Evolutionary conservation across 257 asterid genomes (phyloP).

Genomic region (Lantana camara): DNA sequence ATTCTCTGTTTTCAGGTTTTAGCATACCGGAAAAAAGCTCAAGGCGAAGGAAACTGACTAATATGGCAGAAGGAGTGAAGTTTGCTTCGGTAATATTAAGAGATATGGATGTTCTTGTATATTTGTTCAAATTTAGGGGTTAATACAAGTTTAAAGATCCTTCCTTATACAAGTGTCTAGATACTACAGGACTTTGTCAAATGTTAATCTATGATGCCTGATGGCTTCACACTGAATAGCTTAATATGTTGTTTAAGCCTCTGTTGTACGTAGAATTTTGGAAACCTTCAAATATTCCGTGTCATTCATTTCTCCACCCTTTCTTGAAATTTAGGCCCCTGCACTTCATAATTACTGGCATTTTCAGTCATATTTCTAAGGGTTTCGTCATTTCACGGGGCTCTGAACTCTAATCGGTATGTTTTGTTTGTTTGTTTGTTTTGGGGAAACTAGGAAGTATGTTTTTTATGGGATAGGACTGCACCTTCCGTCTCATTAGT

Average conservation of each 20-base stretch:
- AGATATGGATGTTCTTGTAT: conserved; percentile 20
- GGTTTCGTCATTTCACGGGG: no score
- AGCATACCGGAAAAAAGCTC: conserved; percentile 61
- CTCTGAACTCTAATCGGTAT: not conserved
- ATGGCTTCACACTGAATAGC: conserved; percentile 21
- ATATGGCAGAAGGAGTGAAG: conserved; percentile 25
- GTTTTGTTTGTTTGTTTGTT: no score
- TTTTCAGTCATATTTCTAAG: no score
- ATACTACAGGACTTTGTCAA: conserved; percentile 27
- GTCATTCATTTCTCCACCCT: not conserved
- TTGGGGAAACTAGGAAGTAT: no score
- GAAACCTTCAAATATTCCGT: not conserved
- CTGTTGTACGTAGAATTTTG: conserved; percentile 14
- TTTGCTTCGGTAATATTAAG: conserved; percentile 21
- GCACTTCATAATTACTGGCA: no score
- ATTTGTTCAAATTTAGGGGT: conserved; percentile 24
- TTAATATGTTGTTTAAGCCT: conserved; percentile 23
- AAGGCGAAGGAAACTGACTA: conserved; percentile 18
- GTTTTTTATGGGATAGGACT: no score
- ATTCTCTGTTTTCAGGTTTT: conserved; percentile 51
- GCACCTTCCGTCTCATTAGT: no score
- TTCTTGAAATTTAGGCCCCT: not conserved
- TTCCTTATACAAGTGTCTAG: conserved; percentile 14
- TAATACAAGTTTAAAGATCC: conserved; percentile 9
- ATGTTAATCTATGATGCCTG: conserved; percentile 21